Evolutionary conservation across 1,139 yeast genomes (phyloP), one percentile per base, ranked within the genome.

Genomic region (Yamadazyma diddensiae): DNA sequence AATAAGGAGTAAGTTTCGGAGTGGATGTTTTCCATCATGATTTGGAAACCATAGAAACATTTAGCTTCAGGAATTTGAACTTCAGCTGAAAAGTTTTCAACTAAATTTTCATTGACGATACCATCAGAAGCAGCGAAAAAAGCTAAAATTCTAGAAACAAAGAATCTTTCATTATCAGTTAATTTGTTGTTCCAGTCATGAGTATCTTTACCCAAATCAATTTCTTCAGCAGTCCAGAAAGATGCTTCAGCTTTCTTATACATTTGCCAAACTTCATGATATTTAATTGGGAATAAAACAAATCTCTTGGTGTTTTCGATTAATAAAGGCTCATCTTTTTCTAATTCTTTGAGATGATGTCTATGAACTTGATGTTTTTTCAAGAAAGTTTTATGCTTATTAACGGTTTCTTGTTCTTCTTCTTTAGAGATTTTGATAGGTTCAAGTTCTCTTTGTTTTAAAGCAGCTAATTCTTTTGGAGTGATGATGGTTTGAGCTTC

Each of bases 221-320:
- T 88, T 69, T 92, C 99, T 70, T 92, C 99, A 35, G 98, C 97
- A 32, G 98, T 92, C 99, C 99, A 92, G 76, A 92, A 92, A 9
- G 97, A 87, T 15, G 98, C 97, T 71, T 92, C 98, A 26, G 97
- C 97, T 68, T 90, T 88, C 73, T 92, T 92, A 70, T 92, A 92
- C 77, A 94, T 92, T 62, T 90, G 95, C 97, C 98, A 92, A 55
- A 94, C 85, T 68, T 92, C 97, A 59, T 90, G 94, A 70, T 88
- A 94, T 66, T 86, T 85, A 66, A 92, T 88, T 45, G 99, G 99
- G 80, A 92, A 94, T 50, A 92, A 70, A 35, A 92, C 98, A 56
- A 88, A 92, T 57, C 98, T 81, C 57, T 79, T 79, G 48, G 77
- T 79, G 76, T 94, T 92, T 65, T 92, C 97, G 40, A 62, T 60